Base-by-base conservation (phyloP, 805 yeast genomes). In the Ogataea corticis region DNA sequence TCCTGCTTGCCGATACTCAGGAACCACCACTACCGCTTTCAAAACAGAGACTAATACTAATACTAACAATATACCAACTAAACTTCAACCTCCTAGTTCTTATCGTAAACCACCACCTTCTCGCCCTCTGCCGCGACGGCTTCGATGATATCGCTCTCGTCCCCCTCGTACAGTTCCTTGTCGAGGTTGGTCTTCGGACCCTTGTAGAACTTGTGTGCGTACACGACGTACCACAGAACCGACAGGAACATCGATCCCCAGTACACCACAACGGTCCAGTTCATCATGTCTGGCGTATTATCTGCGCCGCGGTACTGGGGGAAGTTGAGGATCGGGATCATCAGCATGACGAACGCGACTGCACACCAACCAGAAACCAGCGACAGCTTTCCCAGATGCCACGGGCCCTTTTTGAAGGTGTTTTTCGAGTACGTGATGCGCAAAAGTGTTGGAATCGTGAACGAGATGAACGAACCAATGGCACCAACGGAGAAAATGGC, bases 401-500 rank as follows among this genome's bases (percentile, higher is more conserved):
- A 82, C 3, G 87, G 88, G 3, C 88, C 88, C 9, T 75, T 76
- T 49, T 67, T 65, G 68, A 82, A 83, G 0, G 71, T 65, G 29
- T 73, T 67, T 44, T 76, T 63, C 2, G 81, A 72, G 54, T 73
- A 75, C 3, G 83, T 75, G 56, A 80, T 75, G 56, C 80, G 77
- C 46, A 82, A 69, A 11, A 78, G 56, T 13, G 82, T 78, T 6
- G 88, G 88, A 56, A 78, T 66, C 21, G 78, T 72, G 66, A 82
- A 83, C 3, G 87, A 81, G 48, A 82, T 72, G 57, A 82, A 80
- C 0, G 84, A 79, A 6, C 85, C 76, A 57, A 83, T 81, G 40
- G 86, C 87, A 27, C 87, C 86, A 36, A 83, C 86, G 2, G 86
- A 80, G 67, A 83, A 83, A 47, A 80, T 80, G 40, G 88, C 88